Base-by-base conservation (phyloP, 331 rosid genomes). In the Arachis monticola region DNA sequence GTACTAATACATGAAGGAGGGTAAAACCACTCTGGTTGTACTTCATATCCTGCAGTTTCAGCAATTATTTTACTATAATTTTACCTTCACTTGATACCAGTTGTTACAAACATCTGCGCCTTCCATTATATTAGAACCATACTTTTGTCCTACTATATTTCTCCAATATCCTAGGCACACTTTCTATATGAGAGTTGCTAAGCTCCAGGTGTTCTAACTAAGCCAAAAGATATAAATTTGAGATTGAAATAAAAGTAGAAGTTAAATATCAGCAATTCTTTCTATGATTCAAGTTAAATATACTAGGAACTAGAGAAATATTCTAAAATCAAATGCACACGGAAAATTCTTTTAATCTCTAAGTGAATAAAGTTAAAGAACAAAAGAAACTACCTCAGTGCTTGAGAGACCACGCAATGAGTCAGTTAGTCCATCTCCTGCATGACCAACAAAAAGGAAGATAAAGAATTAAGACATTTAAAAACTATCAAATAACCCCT, bases 351-450 rank as follows among this genome's bases (percentile, higher is more conserved):
- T 3, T 27, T 2, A 53, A 46, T 44, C 10, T 2, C 45, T n/a
- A 72, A 4, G 51, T 5, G 59, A 69, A 22, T 14, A 52, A 45
- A 47, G n/a, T 52, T 11, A 10, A 72, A 73, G 35, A 41, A 69
- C 6, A 53, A 58, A 70, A 14, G 32, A 72, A 58, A 62, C 62
- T 30, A 67, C 98, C 94, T 93, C 93, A 50, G 84, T 62, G 83
- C 94, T 91, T 55, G 98, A 93, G 73, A 93, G 79, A 81, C 86
- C 95, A 38, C 80, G 94, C 82, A 91, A 77, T 11, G 90, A 88
- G 76, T 93, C 95, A 0, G 95, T 89, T 81, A 93, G 98, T 61
- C 97, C 97, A 76, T 93, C 97, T 70, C 96, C 98, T 93, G 74
- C 74, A 84, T 53, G 70, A 76, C 50, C 70, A 73, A 47, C 51